Percentiles rank a stretch among this genome's conserved stretches.
These are phyloP conservation scores for Pichia cephalocereana DNA, from an alignment of 805 yeast genomes.

Conservation along the genomic window DNA sequence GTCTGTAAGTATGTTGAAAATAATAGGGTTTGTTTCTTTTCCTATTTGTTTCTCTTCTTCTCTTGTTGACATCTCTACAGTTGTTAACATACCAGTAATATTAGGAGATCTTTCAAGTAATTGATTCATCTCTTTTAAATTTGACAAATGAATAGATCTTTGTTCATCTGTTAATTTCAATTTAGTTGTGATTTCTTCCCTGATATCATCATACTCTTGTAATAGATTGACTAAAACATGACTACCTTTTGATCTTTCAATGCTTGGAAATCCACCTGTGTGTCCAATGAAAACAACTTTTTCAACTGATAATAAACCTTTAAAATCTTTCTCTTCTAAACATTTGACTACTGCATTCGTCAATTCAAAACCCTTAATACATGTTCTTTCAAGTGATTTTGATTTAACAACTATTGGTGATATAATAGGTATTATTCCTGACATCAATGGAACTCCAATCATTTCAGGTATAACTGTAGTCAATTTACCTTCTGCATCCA, in stretches of 20 bases:
- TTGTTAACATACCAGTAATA: slow-evolving; percentile 75
- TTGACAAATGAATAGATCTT: slow-evolving; percentile 51
- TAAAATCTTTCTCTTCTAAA: slow-evolving; percentile 18
- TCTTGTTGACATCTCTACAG: slow-evolving; percentile 60
- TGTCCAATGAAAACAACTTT: slow-evolving; percentile 74
- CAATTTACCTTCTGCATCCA: slow-evolving; percentile 12
- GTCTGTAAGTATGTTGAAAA: slow-evolving; percentile 86
- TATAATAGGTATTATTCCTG: slow-evolving; percentile 48
- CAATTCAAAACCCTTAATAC: slow-evolving; percentile 32
- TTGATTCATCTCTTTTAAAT: slow-evolving; percentile 56
- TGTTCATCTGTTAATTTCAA: slow-evolving; percentile 40
- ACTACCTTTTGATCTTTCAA: slow-evolving; percentile 69
- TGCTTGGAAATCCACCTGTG: slow-evolving; percentile 85
- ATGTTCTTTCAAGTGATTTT: slow-evolving; percentile 20
- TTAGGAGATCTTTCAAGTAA: slow-evolving; percentile 42
- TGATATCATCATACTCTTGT: slow-evolving; percentile 50
- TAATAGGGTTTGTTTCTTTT: slow-evolving; percentile 63
- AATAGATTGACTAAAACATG: slow-evolving; percentile 81
- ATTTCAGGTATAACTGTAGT: slow-evolving; percentile 27
- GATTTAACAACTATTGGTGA: slow-evolving; percentile 46
- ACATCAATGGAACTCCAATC: slow-evolving; percentile 33
- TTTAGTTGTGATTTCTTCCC: slow-evolving; percentile 19
- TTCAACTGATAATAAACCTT: slow-evolving; percentile 50
- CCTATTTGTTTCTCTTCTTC: slow-evolving; percentile 58
- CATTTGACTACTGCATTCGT: slow-evolving; percentile 31